These are phyloP conservation scores for Chlamydomonas sp. DNA, from an alignment of 139 green algal genomes.

Conservation along the genomic window DNA sequence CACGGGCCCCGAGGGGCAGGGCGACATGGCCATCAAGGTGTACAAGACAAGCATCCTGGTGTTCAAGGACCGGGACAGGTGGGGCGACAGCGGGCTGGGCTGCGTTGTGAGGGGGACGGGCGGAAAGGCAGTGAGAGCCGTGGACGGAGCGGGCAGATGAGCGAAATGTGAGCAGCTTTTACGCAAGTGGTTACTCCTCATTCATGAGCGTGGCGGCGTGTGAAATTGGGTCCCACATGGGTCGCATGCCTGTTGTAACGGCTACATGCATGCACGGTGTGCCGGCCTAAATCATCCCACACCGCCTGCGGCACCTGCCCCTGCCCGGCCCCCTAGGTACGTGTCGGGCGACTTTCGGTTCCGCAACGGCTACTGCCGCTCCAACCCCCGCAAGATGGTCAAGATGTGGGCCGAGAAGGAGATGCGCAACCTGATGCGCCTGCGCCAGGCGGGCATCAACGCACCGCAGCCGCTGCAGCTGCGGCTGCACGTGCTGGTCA, in stretches of 20 bases:
- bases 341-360: conserved; percentile 97
- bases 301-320: too few relatives aligned
- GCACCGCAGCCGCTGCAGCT: conserved; percentile 88
- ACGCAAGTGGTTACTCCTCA: too few relatives aligned
- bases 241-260: too few relatives aligned
- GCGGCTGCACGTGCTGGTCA: conserved; percentile 94
- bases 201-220: too few relatives aligned
- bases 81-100: not conserved
- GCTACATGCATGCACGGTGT: too few relatives aligned
- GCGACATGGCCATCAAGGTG: conserved; percentile 97
- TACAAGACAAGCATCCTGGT: conserved; percentile 99
- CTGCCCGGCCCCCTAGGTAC: conserved; percentile 72
- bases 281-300: too few relatives aligned
- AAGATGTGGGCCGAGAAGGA: conserved; percentile 99
- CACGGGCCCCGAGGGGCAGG: conserved; percentile 24
- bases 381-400: conserved; percentile 99
- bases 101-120: too few relatives aligned
- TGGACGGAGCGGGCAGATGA: too few relatives aligned
- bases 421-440: conserved; percentile 93
- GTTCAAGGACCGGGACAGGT: conserved; percentile 95
- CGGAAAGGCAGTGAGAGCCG: too few relatives aligned
- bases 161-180: too few relatives aligned
- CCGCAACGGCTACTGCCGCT: conserved; percentile 90
- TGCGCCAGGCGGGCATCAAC: conserved; percentile 77
- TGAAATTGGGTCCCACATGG: too few relatives aligned